Evolutionary conservation across 495 filamentous ascomycete genomes (phyloP).

Genomic region (Aspergillus olivimuriae): DNA sequence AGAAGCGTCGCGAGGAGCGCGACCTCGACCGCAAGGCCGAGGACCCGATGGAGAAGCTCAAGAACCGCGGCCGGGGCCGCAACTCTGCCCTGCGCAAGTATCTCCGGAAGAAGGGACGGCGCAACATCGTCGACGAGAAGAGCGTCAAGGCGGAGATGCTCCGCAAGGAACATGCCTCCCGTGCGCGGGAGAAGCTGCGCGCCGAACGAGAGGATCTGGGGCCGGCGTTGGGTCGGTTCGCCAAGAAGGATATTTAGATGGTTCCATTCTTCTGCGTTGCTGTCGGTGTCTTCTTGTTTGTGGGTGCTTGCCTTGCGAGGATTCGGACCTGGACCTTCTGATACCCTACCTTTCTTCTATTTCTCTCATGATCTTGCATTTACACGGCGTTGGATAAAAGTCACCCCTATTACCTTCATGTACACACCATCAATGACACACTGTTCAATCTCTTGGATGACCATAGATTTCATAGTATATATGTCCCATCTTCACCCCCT

Average conservation of each 20-base stretch:
- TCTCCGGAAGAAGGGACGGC: constrained; percentile 78
- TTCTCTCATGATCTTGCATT: no score
- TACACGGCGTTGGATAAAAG: no score
- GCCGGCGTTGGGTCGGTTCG: constrained; percentile 67
- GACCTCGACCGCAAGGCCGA: constrained; percentile 68
- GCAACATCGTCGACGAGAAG: constrained; percentile 90
- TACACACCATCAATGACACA: no score
- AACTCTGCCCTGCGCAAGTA: constrained; percentile 83
- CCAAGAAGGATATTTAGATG: constrained; percentile 46
- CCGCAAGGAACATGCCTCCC: constrained; percentile 56
- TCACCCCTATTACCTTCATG: no score
- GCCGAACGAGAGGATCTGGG: constrained; percentile 56
- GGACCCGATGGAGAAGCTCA: constrained; percentile 62
- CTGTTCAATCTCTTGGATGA: no score
- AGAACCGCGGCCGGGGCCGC: constrained; percentile 80
- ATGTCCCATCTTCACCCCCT: no score
- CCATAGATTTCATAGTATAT: no score
- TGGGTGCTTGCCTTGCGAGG: no score
- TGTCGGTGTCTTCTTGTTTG: no score
- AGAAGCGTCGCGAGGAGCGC: constrained; percentile 64
- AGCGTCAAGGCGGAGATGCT: constrained; percentile 60
- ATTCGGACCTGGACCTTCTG: no score
- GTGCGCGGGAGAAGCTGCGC: constrained; percentile 58
- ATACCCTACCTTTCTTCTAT: no score
- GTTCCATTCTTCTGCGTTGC: no score